These are phyloP conservation scores for Saccharomycopsis sp. DNA, from an alignment of 805 yeast genomes.

Conservation along the genomic window DNA sequence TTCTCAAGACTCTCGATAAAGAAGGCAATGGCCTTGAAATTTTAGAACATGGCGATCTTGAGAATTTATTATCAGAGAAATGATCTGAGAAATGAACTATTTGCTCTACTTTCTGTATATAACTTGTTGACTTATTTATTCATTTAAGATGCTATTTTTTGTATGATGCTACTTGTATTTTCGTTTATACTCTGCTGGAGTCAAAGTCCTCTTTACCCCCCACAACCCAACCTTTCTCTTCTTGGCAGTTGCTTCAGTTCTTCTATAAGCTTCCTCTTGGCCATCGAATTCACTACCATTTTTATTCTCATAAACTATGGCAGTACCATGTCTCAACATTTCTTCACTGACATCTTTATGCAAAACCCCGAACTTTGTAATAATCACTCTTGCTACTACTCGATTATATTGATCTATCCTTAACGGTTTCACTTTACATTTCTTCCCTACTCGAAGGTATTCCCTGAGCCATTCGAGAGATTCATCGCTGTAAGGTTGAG, in stretches of 20 bases:
- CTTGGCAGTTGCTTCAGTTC: conserved; percentile 57
- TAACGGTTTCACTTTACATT: conserved; percentile 70
- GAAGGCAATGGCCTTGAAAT: conserved; percentile 23
- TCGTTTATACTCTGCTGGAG: conserved; percentile 78
- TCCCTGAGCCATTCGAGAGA: conserved; percentile 70
- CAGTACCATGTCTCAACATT: conserved; percentile 79
- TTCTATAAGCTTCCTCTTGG: conserved; percentile 50
- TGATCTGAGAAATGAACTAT: too few species aligned
- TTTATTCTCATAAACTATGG: conserved; percentile 81
- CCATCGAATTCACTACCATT: conserved; percentile 82
- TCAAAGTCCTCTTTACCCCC: conserved; percentile 44
- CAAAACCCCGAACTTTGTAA: conserved; percentile 46
- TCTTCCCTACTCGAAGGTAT: conserved; percentile 52
- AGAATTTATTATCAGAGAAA: too few species aligned
- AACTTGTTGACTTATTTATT: too few species aligned
- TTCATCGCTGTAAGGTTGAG: conserved; percentile 83
- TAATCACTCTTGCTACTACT: conserved; percentile 69
- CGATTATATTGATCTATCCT: conserved; percentile 84
- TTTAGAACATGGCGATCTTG: conserved; percentile 12
- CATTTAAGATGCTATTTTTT: too few species aligned
- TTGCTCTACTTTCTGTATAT: too few species aligned
- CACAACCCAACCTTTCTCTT: conserved; percentile 58
- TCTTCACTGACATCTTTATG: conserved; percentile 77
- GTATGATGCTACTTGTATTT: conserved; percentile 31
- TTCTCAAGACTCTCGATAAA: conserved; percentile 28